Base-by-base conservation (phyloP, 257 asterid species). In the Apocynum venetum region DNA sequence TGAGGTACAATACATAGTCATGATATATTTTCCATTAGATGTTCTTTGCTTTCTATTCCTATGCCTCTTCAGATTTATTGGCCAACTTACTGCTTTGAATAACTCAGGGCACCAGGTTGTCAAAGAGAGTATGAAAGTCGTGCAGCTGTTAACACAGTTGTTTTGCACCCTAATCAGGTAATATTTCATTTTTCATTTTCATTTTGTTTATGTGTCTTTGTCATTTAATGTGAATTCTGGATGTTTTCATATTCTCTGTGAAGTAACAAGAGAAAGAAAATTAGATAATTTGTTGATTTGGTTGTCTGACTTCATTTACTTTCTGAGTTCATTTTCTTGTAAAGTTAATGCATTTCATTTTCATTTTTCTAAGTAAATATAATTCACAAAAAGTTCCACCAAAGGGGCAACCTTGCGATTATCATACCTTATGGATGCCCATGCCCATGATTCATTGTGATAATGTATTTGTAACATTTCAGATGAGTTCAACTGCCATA, bases 41-140 rank as follows among this genome's bases (percentile, higher is more conserved):
- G 40, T 47, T 63, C 15, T 11, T 9, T 74, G 36, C 35, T 76
- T 19, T 15, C 55, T 20, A 52, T 51, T 53, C 47, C 68, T 71
- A 13, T 57, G 47, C 13, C 38, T 70, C 36, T 74, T 76, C 7
- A 74, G 75, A 53, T 73, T 49, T 73, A 49, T 77, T 41, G 52
- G 73, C 71, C 57, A 36, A 76, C 52, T 76, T 71, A 25, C 36
- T 35, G 31, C 65, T 81, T 40, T 87, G 80, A 72, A 77, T 84
- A 75, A 44, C 78, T 73, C 82, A 95, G 99, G 89, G 98, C 98
- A 65, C 99, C 97, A 68, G 98, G 99, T 82, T 95, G 92, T 86
- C 99, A 95, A 84, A 89, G 99, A 83, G 99, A 95, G 88, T 95
- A 95, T 78, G 99, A 95, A 89, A 95, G 99, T 15, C 97, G 99